A percentile compares a stretch with the other conserved stretches of the same genome.
Conservation (phyloP, 169 alveolate genomes). For the Cryptosporidium viatorum region DNA sequence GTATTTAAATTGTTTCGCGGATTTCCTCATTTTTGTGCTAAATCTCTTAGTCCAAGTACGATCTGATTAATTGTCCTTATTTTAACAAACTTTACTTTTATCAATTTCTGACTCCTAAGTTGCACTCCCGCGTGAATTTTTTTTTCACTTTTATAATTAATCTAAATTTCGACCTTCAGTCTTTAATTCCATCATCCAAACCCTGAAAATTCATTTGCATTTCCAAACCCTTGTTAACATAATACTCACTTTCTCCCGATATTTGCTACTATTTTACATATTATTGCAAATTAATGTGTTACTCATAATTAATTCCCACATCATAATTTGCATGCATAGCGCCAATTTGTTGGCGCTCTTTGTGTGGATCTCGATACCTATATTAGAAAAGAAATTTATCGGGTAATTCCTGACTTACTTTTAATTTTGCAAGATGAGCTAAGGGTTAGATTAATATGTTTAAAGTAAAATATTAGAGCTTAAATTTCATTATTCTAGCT, state of each 20-base stretch:
- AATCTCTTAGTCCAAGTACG: not conserved
- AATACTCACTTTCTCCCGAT: conserved; percentile 1
- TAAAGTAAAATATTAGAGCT: too few relatives aligned
- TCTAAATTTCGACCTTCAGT: not conserved
- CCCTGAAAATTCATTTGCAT: not conserved
- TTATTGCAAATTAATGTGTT: conserved; percentile 27
- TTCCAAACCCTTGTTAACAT: not conserved
- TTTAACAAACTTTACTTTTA: not conserved
- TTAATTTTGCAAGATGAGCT: too few relatives aligned
- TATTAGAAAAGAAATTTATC: too few relatives aligned
- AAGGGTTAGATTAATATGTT: not conserved
- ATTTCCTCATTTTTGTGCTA: not conserved
- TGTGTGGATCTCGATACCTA: conserved; percentile 4
- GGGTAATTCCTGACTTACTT: not conserved
- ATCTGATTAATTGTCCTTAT: not conserved
- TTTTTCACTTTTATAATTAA: not conserved
- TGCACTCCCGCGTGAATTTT: not conserved
- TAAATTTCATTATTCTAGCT: too few relatives aligned
- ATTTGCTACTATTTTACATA: conserved; percentile 16
- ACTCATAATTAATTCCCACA: conserved; percentile 1
- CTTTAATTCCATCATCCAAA: conserved; percentile 2
- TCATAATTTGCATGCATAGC: conserved; percentile 2
- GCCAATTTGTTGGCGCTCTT: not conserved
- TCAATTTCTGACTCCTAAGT: not conserved
- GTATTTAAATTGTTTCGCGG: not conserved